Percentiles rank a stretch among this genome's conserved stretches.
phyloP scores from a whole-genome alignment of 768 basidiomycete species.

The Postia placenta region DNA sequence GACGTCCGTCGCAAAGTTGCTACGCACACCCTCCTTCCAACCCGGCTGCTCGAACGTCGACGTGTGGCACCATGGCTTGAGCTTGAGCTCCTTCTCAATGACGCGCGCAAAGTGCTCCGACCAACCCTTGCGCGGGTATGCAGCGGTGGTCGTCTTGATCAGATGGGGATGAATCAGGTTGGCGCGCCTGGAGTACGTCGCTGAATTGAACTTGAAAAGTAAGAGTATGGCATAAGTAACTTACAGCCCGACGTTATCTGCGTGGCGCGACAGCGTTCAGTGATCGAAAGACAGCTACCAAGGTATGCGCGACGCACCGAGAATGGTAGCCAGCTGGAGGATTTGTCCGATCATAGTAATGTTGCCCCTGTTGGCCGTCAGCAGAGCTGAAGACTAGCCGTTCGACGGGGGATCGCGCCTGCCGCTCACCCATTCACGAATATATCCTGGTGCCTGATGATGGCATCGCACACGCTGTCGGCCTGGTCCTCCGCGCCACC shows the following conservation, averaged over 20 bases:
- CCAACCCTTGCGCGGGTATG: conserved; percentile 41
- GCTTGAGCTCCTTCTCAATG: conserved; percentile 37
- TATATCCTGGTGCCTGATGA: conserved; percentile 41
- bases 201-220: not conserved
- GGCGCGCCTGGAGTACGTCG: conserved; percentile 27
- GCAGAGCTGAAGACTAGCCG: too few relatives aligned
- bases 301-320: conserved; percentile 28
- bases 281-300: not conserved
- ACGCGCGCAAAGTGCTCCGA: conserved; percentile 35
- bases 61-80: conserved; percentile 49
- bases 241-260: conserved; percentile 42
- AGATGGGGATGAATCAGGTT: conserved; percentile 36
- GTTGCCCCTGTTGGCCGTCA: conserved; percentile 30
- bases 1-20: conserved; percentile 44
- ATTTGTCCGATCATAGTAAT: conserved; percentile 47
- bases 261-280: not conserved
- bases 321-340: conserved; percentile 42
- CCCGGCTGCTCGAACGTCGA: conserved; percentile 39
- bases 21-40: conserved; percentile 37
- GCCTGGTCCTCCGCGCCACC: conserved; percentile 44
- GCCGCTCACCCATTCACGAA: conserved; percentile 37
- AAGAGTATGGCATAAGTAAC: conserved; percentile 8
- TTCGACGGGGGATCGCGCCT: not conserved
- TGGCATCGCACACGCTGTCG: conserved; percentile 46
- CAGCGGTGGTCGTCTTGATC: conserved; percentile 34